Base-by-base conservation (phyloP, 2,329 filamentous ascomycete genomes). In the Fusarium denticulatum region DNA sequence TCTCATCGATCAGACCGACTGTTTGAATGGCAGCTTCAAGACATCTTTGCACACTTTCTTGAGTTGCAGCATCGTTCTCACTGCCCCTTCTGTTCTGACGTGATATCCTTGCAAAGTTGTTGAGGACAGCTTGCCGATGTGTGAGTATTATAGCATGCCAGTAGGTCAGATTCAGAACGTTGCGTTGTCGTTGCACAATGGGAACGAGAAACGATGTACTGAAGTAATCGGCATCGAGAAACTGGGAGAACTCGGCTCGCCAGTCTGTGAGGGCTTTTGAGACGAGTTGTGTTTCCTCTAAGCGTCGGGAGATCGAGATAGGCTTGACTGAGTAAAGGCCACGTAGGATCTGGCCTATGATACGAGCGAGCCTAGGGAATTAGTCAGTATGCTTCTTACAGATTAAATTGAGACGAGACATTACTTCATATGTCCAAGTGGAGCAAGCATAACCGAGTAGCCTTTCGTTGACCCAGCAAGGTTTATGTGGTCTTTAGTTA, bases 71-170 rank as follows among this genome's bases (percentile, higher is more conserved):
- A 11, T 75, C 63, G 2, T 74, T 72, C 7, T 43, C 56, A 18
- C 42, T 59, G 0, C 46, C 36, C 6, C 40, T 65, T 1, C 64
- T 45, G 0, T 57, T 64, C 16, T 76, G 65, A 3, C 66, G 52
- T 2, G 74, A 76, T 1, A 76, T 58, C 3, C 69, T 52, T 4
- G 74, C 72, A 32, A 84, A 82, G 50, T 81, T 83, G 15, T 80
- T 82, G 1, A 83, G 62, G 1, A 85, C 74, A 18, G 81, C 82
- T 9, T 82, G 83, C 0, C 84, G 76, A 49, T 85, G 78, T 0
- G 80, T 81, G 6, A 85, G 79, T 10, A 85, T 83, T 18, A 81
- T 78, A 5, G 84, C 81, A 57, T 85, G 84, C 81, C 82, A 85
- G 52, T 82, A 85, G 3, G 83, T 80, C 7, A 85, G 65, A 45